Percentiles rank a stretch among this genome's conserved stretches.
Evolutionary conservation across 2,329 filamentous ascomycete genomes (phyloP).

Genomic region (Akanthomyces dipterigenus): DNA sequence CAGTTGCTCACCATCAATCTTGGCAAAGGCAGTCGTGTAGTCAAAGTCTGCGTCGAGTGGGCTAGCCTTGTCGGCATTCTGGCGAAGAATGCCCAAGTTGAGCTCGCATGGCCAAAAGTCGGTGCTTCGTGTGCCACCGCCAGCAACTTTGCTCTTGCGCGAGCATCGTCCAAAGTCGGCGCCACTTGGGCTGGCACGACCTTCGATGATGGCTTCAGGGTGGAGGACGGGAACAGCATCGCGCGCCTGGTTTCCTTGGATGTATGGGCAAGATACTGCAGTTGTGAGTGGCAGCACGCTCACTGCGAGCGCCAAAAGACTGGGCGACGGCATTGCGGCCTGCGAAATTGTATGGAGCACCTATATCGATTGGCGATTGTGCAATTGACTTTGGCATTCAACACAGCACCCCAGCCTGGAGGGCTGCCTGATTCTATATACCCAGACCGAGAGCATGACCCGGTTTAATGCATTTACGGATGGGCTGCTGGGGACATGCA

Average conservation of each 20-base stretch:
- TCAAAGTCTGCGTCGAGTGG: slow-evolving; percentile 61
- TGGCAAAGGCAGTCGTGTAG: slow-evolving; percentile 67
- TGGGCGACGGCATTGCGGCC: not conserved
- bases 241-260: slow-evolving; percentile 6
- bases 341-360: not conserved
- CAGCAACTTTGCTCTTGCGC: slow-evolving; percentile 35
- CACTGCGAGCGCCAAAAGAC: slow-evolving; percentile 5
- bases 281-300: not conserved
- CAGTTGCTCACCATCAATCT: slow-evolving; percentile 34
- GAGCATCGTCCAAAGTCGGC: slow-evolving; percentile 9
- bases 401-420: no score
- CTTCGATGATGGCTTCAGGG: slow-evolving; percentile 7
- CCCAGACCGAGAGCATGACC: not conserved
- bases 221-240: not conserved
- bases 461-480: not conserved
- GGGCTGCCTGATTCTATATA: not conserved
- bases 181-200: not conserved
- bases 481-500: not conserved
- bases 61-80: slow-evolving; percentile 57
- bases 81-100: slow-evolving; percentile 64
- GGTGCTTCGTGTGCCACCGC: slow-evolving; percentile 58
- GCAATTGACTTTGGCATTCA: not conserved
- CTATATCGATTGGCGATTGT: not conserved
- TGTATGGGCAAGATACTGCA: slow-evolving; percentile 8
- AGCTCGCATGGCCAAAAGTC: slow-evolving; percentile 73